Conservation (phyloP, 2,329 filamentous ascomycete genomes). For the Colletotrichum acutatum region DNA sequence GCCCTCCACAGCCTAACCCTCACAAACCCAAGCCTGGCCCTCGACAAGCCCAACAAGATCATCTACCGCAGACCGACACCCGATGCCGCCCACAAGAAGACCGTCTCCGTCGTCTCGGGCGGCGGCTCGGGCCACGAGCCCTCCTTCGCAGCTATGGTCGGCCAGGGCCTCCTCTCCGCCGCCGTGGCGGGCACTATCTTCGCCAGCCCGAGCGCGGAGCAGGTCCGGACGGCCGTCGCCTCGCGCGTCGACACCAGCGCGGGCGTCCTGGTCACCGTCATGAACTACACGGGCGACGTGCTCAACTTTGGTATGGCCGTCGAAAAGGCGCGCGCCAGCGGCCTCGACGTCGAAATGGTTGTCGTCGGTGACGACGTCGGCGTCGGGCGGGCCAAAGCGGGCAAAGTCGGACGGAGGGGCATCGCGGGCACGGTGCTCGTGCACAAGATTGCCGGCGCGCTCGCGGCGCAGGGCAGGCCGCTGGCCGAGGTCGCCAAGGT, state of each 20-base stretch:
- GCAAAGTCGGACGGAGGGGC: constrained; percentile 92
- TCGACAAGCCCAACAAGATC: constrained; percentile 85
- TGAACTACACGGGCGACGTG: constrained; percentile 94
- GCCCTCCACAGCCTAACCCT: constrained; percentile 82
- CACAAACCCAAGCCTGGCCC: constrained; percentile 84
- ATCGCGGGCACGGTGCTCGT: constrained; percentile 93
- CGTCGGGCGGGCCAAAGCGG: constrained; percentile 81
- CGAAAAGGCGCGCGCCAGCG: constrained; percentile 87
- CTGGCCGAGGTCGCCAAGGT: constrained; percentile 79
- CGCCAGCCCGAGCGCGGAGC: constrained; percentile 79
- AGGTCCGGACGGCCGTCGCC: constrained; percentile 69
- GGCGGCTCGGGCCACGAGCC: constrained; percentile 89
- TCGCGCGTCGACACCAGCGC: constrained; percentile 75
- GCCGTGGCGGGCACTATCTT: constrained; percentile 87
- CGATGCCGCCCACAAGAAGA: constrained; percentile 48
- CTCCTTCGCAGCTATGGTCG: constrained; percentile 81
- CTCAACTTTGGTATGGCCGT: constrained; percentile 95
- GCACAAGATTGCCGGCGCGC: constrained; percentile 87
- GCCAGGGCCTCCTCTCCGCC: constrained; percentile 77
- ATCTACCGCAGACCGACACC: constrained; percentile 75
- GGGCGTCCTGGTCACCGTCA: constrained; percentile 89
- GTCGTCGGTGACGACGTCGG: constrained; percentile 93
- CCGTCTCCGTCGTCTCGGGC: constrained; percentile 84
- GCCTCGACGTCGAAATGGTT: constrained; percentile 85
- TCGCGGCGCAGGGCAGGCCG: constrained; percentile 76